phyloP scores from a whole-genome alignment of 441 rosid genomes.

The Arabidopsis lyrata region DNA sequence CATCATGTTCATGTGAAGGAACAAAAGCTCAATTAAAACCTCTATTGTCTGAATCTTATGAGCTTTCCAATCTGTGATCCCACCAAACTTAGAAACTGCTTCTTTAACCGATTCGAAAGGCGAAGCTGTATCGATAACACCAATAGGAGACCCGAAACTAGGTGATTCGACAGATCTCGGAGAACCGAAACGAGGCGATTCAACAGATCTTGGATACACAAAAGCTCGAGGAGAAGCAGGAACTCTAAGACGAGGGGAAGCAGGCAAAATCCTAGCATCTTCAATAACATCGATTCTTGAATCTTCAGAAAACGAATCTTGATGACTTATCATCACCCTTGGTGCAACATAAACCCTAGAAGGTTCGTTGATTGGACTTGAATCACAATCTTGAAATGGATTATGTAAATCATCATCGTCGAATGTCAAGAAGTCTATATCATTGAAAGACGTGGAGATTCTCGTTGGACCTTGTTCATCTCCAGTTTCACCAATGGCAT shows the following conservation, averaged over 20 bases:
- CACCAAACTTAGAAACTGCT: constrained; percentile 92
- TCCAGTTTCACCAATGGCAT: constrained; percentile 37
- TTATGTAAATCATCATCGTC: constrained; percentile 22
- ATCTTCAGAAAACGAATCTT: constrained; percentile 45
- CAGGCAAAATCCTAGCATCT: constrained; percentile 41
- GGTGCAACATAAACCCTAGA: constrained; percentile 46
- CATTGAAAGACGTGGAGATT: constrained; percentile 29
- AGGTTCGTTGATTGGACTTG: constrained; percentile 27
- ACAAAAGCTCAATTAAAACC: constrained; percentile 41
- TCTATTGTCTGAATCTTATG: constrained; percentile 79
- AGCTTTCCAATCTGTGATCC: constrained; percentile 96
- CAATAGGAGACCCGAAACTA: constrained; percentile 38
- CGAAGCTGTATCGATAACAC: constrained; percentile 71
- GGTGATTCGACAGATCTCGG: constrained; percentile 43
- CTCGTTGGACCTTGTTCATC: constrained; percentile 16
- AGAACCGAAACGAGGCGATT: constrained; percentile 38
- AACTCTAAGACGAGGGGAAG: constrained; percentile 36
- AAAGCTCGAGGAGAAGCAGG: constrained; percentile 47
- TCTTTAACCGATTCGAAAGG: constrained; percentile 93
- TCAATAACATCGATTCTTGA: constrained; percentile 45
- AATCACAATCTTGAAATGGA: constrained; percentile 36
- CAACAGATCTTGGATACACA: constrained; percentile 40
- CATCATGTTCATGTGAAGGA: constrained; percentile 38
- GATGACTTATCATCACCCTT: constrained; percentile 44
- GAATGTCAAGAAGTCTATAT: not conserved